Evolutionary conservation across 495 filamentous ascomycete species (phyloP).

Genomic region (Podospora australis): DNA sequence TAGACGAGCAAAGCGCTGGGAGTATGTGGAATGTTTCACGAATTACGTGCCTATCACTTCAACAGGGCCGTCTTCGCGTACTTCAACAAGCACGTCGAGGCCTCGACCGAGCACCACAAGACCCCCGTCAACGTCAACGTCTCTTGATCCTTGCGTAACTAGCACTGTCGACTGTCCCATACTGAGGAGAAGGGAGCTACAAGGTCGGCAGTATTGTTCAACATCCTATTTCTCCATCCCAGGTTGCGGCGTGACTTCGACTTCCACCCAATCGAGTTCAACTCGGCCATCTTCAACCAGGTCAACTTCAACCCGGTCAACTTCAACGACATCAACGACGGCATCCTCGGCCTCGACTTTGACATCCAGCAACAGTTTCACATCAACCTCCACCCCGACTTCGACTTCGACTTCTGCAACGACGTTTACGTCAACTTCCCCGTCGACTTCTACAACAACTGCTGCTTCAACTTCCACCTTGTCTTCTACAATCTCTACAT

Average conservation of each 20-base stretch:
- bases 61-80: too few species aligned
- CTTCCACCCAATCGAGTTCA: too few species aligned
- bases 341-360: not conserved
- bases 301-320: not conserved
- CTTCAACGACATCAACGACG: not conserved
- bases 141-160: too few species aligned
- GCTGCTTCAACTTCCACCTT: not conserved
- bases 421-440: not conserved
- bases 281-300: not conserved
- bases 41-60: not conserved
- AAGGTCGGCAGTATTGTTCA: too few species aligned
- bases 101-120: too few species aligned
- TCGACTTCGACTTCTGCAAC: not conserved
- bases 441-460: not conserved
- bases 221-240: too few species aligned
- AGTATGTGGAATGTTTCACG: not conserved
- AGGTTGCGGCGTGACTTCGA: too few species aligned
- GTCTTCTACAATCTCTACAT: too few species aligned
- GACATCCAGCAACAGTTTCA: not conserved
- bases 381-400: not conserved
- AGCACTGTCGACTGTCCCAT: too few species aligned
- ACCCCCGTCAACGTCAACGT: too few species aligned
- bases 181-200: too few species aligned
- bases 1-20: not conserved
- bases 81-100: too few species aligned